Conservation (phyloP, 371 early-diverging fungal genomes). For the Mucor mucedo region DNA sequence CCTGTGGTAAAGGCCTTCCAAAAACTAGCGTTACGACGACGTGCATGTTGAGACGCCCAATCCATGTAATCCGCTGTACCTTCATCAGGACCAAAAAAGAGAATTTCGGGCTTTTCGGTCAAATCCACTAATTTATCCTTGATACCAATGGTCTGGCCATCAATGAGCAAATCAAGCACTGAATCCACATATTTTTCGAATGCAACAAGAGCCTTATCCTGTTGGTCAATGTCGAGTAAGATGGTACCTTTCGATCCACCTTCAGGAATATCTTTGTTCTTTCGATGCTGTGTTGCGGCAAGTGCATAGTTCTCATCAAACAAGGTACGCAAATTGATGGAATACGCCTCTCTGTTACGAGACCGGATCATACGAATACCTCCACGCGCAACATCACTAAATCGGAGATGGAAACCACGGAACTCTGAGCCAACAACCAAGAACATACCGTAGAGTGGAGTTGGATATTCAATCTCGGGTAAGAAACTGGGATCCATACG, state of each 20-base stretch:
- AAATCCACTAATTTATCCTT: constrained; percentile 95
- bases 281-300: constrained; percentile 96
- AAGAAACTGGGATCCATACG: constrained; percentile 93
- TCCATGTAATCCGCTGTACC: constrained; percentile 99
- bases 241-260: constrained; percentile 99
- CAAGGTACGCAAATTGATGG: constrained; percentile 93
- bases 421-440: constrained; percentile 97
- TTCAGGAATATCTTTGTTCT: constrained; percentile 93
- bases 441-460: constrained; percentile 93
- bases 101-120: constrained; percentile 90
- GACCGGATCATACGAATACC: constrained; percentile 98
- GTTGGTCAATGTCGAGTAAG: constrained; percentile 88
- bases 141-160: constrained; percentile 94
- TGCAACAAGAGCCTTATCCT: constrained; percentile 94
- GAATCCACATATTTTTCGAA: constrained; percentile 99
- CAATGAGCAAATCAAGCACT: constrained; percentile 89
- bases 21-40: constrained; percentile 88
- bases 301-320: constrained; percentile 98
- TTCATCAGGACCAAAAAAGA: constrained; percentile 99
- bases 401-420: constrained; percentile 98
- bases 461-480: constrained; percentile 95
- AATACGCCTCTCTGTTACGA: constrained; percentile 95
- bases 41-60: constrained; percentile 97
- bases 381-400: constrained; percentile 97
- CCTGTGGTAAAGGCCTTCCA: constrained; percentile 99